Conservation (phyloP, 2,329 filamentous ascomycete species). For the Paecilomyces variotii region DNA sequence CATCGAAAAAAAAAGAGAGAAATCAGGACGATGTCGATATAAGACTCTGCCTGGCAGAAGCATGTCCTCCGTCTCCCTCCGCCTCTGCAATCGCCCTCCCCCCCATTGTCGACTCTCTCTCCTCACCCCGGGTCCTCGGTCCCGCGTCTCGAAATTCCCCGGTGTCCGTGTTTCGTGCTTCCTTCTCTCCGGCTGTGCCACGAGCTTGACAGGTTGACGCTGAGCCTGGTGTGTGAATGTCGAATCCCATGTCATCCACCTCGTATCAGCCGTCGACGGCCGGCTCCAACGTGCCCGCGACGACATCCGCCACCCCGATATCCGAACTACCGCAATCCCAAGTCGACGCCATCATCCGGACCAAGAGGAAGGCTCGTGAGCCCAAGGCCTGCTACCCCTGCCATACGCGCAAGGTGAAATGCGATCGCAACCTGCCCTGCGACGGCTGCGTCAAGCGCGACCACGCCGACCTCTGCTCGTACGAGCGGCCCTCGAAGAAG, state of each 20-base stretch:
- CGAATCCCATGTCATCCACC: neutral
- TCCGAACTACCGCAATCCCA: constrained; percentile 28
- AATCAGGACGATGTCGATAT: neutral
- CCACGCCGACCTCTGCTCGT: constrained; percentile 42
- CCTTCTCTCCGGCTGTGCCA: neutral
- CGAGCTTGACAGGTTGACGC: neutral
- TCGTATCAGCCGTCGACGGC: neutral
- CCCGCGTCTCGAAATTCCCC: neutral
- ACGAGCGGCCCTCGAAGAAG: constrained; percentile 42
- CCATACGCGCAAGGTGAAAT: constrained; percentile 42
- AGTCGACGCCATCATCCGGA: constrained; percentile 31
- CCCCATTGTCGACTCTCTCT: neutral
- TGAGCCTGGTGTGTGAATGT: neutral
- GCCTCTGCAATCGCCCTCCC: neutral
- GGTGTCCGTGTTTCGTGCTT: neutral
- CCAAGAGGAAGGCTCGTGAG: constrained; percentile 35
- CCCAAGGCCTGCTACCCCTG: constrained; percentile 41
- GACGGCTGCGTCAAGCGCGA: constrained; percentile 43
- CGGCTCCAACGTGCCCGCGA: constrained; percentile 1
- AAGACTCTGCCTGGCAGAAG: neutral
- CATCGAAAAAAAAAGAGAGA: too few relatives aligned
- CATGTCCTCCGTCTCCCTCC: neutral
- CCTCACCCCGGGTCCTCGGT: neutral
- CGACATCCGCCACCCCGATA: constrained; percentile 8
- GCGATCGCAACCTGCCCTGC: constrained; percentile 41